These are phyloP conservation scores for Cardamine chenopodiifolia DNA, from an alignment of 345 rosid species.

Conservation along the genomic window DNA sequence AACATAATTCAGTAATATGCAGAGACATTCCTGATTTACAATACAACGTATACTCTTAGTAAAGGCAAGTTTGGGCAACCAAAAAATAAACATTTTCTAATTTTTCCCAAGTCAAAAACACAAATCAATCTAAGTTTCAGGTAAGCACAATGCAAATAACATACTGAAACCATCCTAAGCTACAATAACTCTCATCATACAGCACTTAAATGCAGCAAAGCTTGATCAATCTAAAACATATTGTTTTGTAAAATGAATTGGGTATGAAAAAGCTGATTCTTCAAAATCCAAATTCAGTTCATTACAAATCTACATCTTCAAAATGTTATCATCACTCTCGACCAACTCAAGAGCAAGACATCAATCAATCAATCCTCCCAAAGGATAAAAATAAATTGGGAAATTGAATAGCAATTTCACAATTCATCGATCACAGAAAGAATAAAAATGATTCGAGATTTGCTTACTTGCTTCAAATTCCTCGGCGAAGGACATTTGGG, in stretches of 20 bases:
- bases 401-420: not conserved
- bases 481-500: conserved; percentile 46
- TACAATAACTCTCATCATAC: not conserved
- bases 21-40: too few species aligned
- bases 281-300: not conserved
- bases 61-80: too few species aligned
- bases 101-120: too few species aligned
- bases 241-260: not conserved
- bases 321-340: not conserved
- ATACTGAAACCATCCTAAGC: not conserved
- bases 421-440: not conserved
- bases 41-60: too few species aligned
- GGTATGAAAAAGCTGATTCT: too few species aligned
- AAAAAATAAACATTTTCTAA: too few species aligned
- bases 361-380: too few species aligned
- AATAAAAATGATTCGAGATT: too few species aligned
- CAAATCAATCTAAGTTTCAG: not conserved
- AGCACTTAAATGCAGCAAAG: not conserved
- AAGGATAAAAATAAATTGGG: not conserved
- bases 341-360: too few species aligned
- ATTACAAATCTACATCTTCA: too few species aligned
- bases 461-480: conserved; percentile 50
- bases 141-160: too few species aligned
- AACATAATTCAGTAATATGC: not conserved
- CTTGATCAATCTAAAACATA: too few species aligned